Evolutionary conservation across 2,329 filamentous ascomycete species (phyloP).

Genomic region (Paracoccidioides brasiliensis): DNA sequence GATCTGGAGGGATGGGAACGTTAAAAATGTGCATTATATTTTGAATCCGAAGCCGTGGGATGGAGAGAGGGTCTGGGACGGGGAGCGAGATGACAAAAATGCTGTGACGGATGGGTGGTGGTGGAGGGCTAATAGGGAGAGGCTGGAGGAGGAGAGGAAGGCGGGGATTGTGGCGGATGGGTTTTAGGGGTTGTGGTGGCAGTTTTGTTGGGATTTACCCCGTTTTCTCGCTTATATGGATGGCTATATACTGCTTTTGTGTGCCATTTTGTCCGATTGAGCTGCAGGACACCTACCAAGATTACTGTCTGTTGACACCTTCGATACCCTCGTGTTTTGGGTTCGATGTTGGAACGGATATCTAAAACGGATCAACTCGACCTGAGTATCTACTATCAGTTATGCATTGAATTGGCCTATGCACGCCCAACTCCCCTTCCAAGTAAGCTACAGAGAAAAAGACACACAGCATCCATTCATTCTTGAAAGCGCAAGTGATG

Average conservation of each 20-base stretch:
- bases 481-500: too few species aligned
- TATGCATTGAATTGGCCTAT: too few species aligned
- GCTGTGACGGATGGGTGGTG: constrained; percentile 45
- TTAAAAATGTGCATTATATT: constrained; percentile 53
- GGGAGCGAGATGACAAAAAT: constrained; percentile 20
- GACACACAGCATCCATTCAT: too few species aligned
- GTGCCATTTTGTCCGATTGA: background rate
- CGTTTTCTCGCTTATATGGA: background rate
- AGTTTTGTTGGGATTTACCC: background rate
- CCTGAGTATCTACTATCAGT: too few species aligned
- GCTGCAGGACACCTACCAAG: too few species aligned
- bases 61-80: constrained; percentile 1
- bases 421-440: too few species aligned
- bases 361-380: too few species aligned
- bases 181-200: constrained; percentile 27
- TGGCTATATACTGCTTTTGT: background rate
- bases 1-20: constrained; percentile 47
- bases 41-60: constrained; percentile 50
- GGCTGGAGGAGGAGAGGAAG: constrained; percentile 36
- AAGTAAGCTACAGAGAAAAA: too few species aligned
- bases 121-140: constrained; percentile 40
- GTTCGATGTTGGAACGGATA: too few species aligned
- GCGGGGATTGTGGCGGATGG: constrained; percentile 36
- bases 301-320: too few species aligned
- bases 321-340: too few species aligned